phyloP scores from a whole-genome alignment of 306 rosid species.

The Quercus aquifolioides region DNA sequence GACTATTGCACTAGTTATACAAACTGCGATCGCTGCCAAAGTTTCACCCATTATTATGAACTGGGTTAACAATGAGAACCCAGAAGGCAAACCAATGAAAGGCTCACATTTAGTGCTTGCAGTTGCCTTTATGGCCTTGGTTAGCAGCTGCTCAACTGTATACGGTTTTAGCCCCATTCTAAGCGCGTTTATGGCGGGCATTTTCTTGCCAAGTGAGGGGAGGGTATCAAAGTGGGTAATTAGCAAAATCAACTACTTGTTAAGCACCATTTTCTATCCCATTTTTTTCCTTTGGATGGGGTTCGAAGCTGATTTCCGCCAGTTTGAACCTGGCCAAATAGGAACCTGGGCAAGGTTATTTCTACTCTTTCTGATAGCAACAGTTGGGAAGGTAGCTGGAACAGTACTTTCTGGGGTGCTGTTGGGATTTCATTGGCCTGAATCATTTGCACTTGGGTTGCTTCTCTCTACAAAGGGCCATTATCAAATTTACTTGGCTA shows the following conservation, averaged over 20 bases:
- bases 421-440: conserved; percentile 84
- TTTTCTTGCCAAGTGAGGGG: conserved; percentile 76
- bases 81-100: conserved; percentile 87
- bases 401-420: conserved; percentile 57
- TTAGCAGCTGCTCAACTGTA: conserved; percentile 49
- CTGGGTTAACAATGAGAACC: conserved; percentile 93
- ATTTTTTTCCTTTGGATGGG: conserved; percentile 97
- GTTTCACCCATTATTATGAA: conserved; percentile 68
- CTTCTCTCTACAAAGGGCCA: conserved; percentile 86
- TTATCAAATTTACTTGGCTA: conserved; percentile 80
- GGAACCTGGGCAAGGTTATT: conserved; percentile 56
- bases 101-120: conserved; percentile 80
- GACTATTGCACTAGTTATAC: conserved; percentile 37
- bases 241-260: conserved; percentile 64
- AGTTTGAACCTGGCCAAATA: conserved; percentile 23
- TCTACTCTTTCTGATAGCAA: conserved; percentile 34
- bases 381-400: conserved; percentile 64
- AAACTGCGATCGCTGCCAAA: conserved; percentile 44
- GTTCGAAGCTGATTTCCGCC: conserved; percentile 45
- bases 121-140: conserved; percentile 70
- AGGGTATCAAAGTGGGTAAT: conserved; percentile 83
- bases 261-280: conserved; percentile 64
- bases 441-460: conserved; percentile 80
- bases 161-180: conserved; percentile 65
- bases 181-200: conserved; percentile 84